Base-by-base conservation (phyloP, 192 early-diverging fungal species). In the Coemansia reversa region DNA sequence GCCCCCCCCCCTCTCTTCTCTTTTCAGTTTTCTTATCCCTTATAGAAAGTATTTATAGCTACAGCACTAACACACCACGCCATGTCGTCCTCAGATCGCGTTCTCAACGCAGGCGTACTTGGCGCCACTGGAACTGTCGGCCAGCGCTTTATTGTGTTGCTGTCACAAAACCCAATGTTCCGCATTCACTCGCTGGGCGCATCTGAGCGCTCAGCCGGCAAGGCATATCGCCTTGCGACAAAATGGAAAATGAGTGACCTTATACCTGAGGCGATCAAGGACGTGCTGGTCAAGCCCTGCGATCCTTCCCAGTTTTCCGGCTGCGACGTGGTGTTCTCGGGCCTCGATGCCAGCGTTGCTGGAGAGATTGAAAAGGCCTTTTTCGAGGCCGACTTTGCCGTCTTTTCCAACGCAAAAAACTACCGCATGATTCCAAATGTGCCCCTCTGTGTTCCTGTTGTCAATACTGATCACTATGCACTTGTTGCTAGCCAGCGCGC, bases 111-210 rank as follows among this genome's bases (percentile, higher is more conserved):
- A 35, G 96, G 92, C 63, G 89, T 98, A 62, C 90, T 98, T 52
- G 96, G 96, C 62, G 95, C 95, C 29, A 98, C 96, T 0, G 96
- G 96, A 71, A 98, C 94, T 22, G 96, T 98, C 48, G 97, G 97
- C 30, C 97, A 98, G 75, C 90, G 97, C 25, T 98, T 98, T 66
- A 94, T 97, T 57, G 84, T 91, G 62, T 83, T 98, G 50, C 86
- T 98, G 53, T 87, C 89, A 5, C 72, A 84, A 55, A 93, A 98
- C 82, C 94, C 95, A 55, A 76, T 84, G 63, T 95, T 98, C 77
- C 74, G 81, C 56, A 87, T 98, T 74, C 87, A 89, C 72, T 89
- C 92, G 47, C 82, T 98, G 19, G 95, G 97, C 50, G 97, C 97
- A 22, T 93, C 92, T 18, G 76, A 89, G 58, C 88, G 95, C 27